These are phyloP conservation scores for Plantago coronopus DNA, from an alignment of 305 asterid genomes.

Conservation along the genomic window DNA sequence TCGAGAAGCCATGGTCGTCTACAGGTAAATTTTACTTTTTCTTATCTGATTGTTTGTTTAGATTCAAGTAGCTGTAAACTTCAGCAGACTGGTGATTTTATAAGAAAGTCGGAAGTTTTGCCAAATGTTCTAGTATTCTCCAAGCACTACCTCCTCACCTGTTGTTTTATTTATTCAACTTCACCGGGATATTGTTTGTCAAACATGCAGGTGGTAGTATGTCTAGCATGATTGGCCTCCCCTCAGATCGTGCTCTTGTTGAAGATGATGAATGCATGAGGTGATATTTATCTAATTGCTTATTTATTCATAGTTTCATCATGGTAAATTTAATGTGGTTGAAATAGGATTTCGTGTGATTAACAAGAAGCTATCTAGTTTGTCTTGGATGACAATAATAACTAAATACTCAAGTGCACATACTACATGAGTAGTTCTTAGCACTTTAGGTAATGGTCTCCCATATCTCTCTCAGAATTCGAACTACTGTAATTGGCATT, in stretches of 20 bases:
- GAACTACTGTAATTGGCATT: no score
- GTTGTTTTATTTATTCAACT: background rate
- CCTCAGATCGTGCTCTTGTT: conserved; percentile 78
- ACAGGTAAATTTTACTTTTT: conserved; percentile 40
- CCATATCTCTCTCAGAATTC: no score
- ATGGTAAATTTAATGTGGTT: no score
- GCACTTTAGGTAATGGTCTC: no score
- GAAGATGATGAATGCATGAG: conserved; percentile 75
- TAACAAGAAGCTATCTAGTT: no score
- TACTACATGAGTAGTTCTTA: no score
- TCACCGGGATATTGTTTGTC: conserved; percentile 8
- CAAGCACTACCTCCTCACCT: background rate
- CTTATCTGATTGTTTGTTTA: conserved; percentile 5
- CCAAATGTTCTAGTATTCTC: conserved; percentile 7
- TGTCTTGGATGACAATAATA: no score
- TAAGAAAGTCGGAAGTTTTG: background rate
- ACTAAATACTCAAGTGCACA: no score
- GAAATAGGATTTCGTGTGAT: no score
- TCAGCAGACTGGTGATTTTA: background rate
- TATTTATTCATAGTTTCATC: no score
- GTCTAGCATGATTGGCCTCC: conserved; percentile 90
- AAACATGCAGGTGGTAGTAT: conserved; percentile 54
- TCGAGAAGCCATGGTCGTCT: conserved; percentile 89
- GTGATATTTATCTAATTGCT: conserved; percentile 25
- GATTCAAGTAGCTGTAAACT: background rate